Conservation (phyloP, 768 basidiomycete species). For the Xanthoconium stramineum region DNA sequence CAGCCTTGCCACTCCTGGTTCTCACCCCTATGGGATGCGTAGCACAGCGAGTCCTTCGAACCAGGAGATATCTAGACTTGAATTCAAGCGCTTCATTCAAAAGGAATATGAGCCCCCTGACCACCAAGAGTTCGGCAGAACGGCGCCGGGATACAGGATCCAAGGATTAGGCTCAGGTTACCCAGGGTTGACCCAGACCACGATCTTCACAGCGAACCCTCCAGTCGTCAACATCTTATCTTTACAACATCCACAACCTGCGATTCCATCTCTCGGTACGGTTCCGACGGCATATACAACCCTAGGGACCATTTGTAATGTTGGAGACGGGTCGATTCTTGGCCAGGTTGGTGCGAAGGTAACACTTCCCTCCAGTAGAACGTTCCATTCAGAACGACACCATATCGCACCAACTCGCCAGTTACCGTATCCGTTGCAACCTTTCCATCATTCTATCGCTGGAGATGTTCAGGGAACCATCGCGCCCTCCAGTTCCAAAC, state of each 20-base stretch:
- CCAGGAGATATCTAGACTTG: conserved; percentile 1
- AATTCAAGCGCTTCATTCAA: not conserved
- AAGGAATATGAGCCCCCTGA: conserved; percentile 4
- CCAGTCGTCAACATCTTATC: not conserved
- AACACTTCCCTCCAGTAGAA: not conserved
- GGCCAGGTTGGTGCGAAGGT: not conserved
- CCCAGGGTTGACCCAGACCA: not conserved
- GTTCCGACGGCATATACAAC: conserved; percentile 8
- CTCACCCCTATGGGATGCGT: conserved; percentile 6
- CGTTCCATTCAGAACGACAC: not conserved
- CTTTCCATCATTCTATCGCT: not conserved
- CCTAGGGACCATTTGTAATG: not conserved
- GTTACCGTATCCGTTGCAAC: not conserved
- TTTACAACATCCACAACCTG: not conserved
- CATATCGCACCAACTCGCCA: not conserved
- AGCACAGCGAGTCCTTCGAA: not conserved
- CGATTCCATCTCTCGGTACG: not conserved
- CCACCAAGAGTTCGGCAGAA: conserved; percentile 1
- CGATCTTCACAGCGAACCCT: conserved; percentile 2
- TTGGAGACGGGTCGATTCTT: not conserved
- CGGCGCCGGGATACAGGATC: conserved; percentile 7
- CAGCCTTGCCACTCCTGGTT: not conserved
- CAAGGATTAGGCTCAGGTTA: conserved; percentile 13
- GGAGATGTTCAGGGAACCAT: not conserved
- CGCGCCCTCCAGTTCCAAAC: not conserved